These are phyloP conservation scores for Astrephomene gubernaculifera DNA, from an alignment of 139 green algal species.

Conservation along the genomic window DNA sequence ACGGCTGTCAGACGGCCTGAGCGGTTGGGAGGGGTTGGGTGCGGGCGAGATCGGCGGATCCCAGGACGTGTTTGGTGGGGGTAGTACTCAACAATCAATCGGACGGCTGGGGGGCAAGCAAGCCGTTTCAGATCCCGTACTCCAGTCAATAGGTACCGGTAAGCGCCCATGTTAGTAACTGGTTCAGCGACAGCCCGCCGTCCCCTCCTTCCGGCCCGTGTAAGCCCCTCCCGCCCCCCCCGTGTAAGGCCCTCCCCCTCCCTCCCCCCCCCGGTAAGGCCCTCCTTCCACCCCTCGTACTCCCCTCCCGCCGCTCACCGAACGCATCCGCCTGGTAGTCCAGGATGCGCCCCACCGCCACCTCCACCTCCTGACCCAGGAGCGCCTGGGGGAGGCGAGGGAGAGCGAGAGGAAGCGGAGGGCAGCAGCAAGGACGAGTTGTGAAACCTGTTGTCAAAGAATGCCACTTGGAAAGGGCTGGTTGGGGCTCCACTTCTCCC, in stretches of 20 bases:
- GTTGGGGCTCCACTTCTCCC: no score
- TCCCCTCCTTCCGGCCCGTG: background rate
- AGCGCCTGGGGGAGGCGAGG: slow-evolving; percentile 20
- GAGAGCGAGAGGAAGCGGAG: background rate
- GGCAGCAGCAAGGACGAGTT: no score
- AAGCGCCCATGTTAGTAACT: no score
- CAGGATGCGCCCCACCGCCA: slow-evolving; percentile 34
- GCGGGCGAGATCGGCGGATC: no score
- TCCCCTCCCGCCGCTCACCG: background rate
- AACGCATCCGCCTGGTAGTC: slow-evolving; percentile 37
- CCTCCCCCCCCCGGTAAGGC: background rate
- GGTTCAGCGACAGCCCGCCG: no score
- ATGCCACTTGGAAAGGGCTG: no score
- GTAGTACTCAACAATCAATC: no score
- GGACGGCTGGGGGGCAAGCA: no score
- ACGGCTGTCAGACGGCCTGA: slow-evolving; percentile 6
- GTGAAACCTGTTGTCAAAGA: no score
- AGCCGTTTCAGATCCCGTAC: no score
- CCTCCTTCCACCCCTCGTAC: background rate
- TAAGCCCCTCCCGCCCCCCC: background rate
- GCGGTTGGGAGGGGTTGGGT: background rate
- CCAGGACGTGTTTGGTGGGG: no score
- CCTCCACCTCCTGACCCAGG: slow-evolving; percentile 51
- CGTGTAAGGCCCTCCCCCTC: background rate
- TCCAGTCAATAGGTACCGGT: no score